A percentile compares a stretch with the other conserved stretches of the same genome.
These are phyloP conservation scores for Coelastrella sp. DNA, from an alignment of 139 green algal genomes.

Conservation along the genomic window DNA sequence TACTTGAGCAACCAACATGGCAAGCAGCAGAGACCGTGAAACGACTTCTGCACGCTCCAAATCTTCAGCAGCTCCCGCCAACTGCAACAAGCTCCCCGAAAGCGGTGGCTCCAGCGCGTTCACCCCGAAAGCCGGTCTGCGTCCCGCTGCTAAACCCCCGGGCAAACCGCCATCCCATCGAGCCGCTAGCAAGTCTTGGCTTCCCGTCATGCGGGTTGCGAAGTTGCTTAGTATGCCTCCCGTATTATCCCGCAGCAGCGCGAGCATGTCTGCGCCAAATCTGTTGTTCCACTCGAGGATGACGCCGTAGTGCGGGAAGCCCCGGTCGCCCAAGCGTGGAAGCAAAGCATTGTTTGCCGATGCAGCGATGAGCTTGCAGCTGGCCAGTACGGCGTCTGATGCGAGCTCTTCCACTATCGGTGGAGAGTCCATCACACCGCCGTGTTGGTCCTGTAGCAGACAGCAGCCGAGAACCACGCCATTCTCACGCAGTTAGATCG, in stretches of 20 bases:
- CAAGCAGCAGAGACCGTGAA: slow-evolving; percentile 58
- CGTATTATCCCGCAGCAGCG: slow-evolving; percentile 44
- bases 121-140: slow-evolving; percentile 69
- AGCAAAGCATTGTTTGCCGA: slow-evolving; percentile 58
- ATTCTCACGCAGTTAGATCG: too few relatives aligned
- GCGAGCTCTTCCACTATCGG: slow-evolving; percentile 79
- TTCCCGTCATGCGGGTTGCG: slow-evolving; percentile 54
- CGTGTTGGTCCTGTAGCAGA: slow-evolving; percentile 64
- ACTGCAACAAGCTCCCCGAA: slow-evolving; percentile 42
- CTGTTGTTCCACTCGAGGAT: slow-evolving; percentile 60
- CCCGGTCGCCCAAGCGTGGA: slow-evolving; percentile 64
- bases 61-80: slow-evolving; percentile 30
- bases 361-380: slow-evolving; percentile 60
- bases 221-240: slow-evolving; percentile 21
- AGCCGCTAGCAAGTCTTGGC: slow-evolving; percentile 66
- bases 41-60: slow-evolving; percentile 46
- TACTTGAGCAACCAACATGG: slow-evolving; percentile 59
- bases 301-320: slow-evolving; percentile 77
- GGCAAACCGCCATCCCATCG: slow-evolving; percentile 62
- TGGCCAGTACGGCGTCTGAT: slow-evolving; percentile 49
- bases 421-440: slow-evolving; percentile 78
- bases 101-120: slow-evolving; percentile 63
- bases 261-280: slow-evolving; percentile 48
- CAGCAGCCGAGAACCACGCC: not conserved
- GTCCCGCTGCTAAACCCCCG: slow-evolving; percentile 58